Conservation (phyloP, 2,329 filamentous ascomycete species). For the Tolypocladium pustulatum region DNA sequence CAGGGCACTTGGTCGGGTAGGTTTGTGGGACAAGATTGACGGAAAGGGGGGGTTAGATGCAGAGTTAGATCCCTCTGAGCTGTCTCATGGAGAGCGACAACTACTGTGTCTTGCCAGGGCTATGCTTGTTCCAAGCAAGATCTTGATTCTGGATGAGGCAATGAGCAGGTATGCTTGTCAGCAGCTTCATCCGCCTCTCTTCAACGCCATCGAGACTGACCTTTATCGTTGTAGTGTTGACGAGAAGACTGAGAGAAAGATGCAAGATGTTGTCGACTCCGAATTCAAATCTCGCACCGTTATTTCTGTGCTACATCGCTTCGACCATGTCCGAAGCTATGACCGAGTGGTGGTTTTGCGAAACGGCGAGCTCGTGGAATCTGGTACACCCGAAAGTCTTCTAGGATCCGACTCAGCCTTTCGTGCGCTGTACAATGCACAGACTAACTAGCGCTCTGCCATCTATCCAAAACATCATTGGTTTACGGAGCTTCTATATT, state of each 20-base stretch:
- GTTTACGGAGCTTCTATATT: no score
- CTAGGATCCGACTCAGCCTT: not conserved
- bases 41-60: slow-evolving; percentile 26
- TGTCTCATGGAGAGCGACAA: slow-evolving; percentile 33
- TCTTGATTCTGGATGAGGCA: slow-evolving; percentile 28
- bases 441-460: not conserved
- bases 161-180: slow-evolving; percentile 18
- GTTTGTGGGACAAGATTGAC: slow-evolving; percentile 29
- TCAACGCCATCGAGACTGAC: not conserved
- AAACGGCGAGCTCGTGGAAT: slow-evolving; percentile 19
- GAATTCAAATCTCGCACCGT: slow-evolving; percentile 38
- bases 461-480: no score
- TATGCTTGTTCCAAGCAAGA: slow-evolving; percentile 19
- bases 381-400: slow-evolving; percentile 1
- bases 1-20: slow-evolving; percentile 31
- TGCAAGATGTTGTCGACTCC: slow-evolving; percentile 19
- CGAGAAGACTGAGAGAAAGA: slow-evolving; percentile 18
- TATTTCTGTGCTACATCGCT: slow-evolving; percentile 28
- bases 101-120: slow-evolving; percentile 29
- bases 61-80: slow-evolving; percentile 15
- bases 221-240: slow-evolving; percentile 18
- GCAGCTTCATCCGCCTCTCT: not conserved
- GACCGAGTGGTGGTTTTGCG: slow-evolving; percentile 43
- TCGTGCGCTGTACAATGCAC: not conserved
- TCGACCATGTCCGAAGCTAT: slow-evolving; percentile 24